A percentile compares a stretch with the other conserved stretches of the same genome.
phyloP scores from a whole-genome alignment of 1,284 basidiomycete species.

The Apiotrichum porosum region DNA sequence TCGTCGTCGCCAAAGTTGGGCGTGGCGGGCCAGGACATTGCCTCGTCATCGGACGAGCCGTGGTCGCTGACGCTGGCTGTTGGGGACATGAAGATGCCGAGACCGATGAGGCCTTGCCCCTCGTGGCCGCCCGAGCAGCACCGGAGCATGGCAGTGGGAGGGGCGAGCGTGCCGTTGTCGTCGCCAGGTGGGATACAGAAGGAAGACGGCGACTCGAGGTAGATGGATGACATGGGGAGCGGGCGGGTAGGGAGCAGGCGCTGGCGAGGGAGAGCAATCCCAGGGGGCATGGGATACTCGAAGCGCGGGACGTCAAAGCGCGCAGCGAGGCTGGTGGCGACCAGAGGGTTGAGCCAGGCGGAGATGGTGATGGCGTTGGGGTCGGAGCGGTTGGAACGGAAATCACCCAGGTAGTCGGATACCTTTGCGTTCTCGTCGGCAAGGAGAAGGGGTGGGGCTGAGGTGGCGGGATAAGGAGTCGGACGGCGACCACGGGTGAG shows the following conservation, averaged over 20 bases:
- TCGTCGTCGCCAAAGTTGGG: slow-evolving; percentile 8
- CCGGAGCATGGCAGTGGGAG: background rate
- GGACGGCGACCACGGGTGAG: slow-evolving; percentile 39
- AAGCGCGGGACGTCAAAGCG: slow-evolving; percentile 11
- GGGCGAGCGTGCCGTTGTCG: background rate
- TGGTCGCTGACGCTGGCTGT: slow-evolving; percentile 4
- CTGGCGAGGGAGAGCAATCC: background rate
- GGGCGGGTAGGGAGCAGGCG: background rate
- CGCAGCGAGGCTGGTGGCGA: slow-evolving; percentile 5
- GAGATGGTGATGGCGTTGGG: slow-evolving; percentile 36
- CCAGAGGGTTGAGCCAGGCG: slow-evolving; percentile 34
- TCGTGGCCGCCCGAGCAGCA: slow-evolving; percentile 8
- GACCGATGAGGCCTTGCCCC: slow-evolving; percentile 11
- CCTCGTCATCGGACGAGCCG: slow-evolving; percentile 14
- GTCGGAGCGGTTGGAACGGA: slow-evolving; percentile 21
- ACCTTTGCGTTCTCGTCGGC: slow-evolving; percentile 24
- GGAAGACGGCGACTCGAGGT: slow-evolving; percentile 1
- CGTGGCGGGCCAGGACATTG: slow-evolving; percentile 12
- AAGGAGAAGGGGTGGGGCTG: slow-evolving; percentile 30
- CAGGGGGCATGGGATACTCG: slow-evolving; percentile 16
- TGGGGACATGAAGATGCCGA: slow-evolving; percentile 16
- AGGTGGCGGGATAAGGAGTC: slow-evolving; percentile 29
- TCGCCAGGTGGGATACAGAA: background rate
- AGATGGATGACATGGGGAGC: background rate
- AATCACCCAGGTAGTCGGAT: slow-evolving; percentile 32